Conservation (phyloP, 345 rosid genomes). For the Hibiscus tridactylites region DNA sequence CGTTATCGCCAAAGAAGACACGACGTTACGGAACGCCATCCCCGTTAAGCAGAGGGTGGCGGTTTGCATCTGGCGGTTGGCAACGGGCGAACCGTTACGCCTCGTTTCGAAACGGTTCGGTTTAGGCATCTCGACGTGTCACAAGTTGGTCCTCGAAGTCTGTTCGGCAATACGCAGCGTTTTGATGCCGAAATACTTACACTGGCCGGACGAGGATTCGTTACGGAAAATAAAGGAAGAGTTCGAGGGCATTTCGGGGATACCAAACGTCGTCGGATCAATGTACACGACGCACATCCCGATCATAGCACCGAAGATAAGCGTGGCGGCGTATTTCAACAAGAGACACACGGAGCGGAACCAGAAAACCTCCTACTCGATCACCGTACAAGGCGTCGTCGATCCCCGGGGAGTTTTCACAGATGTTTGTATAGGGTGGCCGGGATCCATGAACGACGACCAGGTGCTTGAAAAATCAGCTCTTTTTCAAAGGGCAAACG, state of each 20-base stretch:
- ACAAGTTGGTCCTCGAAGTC: slow-evolving; percentile 3
- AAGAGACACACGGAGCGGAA: slow-evolving; percentile 6
- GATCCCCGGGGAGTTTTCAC: slow-evolving; percentile 4
- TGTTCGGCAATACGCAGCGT: slow-evolving; percentile 8
- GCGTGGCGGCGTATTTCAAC: slow-evolving; percentile 1
- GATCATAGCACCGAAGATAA: background rate
- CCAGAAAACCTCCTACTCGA: slow-evolving; percentile 2
- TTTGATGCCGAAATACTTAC: slow-evolving; percentile 5
- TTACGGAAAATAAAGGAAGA: background rate
- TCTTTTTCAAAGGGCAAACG: background rate
- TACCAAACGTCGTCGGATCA: slow-evolving; percentile 7
- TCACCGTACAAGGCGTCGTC: slow-evolving; percentile 4
- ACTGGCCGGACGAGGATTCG: background rate
- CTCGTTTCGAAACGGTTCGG: slow-evolving; percentile 9
- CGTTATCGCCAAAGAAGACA: slow-evolving; percentile 5
- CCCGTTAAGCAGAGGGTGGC: slow-evolving; percentile 7
- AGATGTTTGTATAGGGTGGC: slow-evolving; percentile 6
- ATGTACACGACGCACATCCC: slow-evolving; percentile 4
- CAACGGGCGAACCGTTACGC: slow-evolving; percentile 2
- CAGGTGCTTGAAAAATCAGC: slow-evolving; percentile 4
- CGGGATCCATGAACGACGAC: slow-evolving; percentile 4
- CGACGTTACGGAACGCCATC: slow-evolving; percentile 7
- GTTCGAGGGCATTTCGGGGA: background rate
- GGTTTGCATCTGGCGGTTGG: slow-evolving; percentile 8
- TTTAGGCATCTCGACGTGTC: slow-evolving; percentile 5